phyloP scores from a whole-genome alignment of 192 early-diverging fungal genomes.

The Coemansia sp. region DNA sequence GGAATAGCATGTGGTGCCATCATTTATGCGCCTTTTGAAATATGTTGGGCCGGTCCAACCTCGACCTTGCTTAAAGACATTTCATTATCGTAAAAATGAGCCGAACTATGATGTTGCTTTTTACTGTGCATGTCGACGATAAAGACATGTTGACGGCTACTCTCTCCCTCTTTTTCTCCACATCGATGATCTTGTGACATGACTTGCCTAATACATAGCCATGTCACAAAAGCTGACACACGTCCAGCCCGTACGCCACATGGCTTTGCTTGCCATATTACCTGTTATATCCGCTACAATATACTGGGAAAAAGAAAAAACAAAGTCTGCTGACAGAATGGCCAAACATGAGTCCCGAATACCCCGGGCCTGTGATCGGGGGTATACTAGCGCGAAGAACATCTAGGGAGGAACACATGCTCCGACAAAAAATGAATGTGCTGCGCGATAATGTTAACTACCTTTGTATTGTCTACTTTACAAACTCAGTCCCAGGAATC shows the following conservation, averaged over 20 bases:
- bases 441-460: neutral
- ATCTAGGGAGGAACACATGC: neutral
- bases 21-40: neutral
- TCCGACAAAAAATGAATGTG: neutral
- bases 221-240: neutral
- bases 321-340: neutral
- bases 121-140: neutral
- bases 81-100: neutral
- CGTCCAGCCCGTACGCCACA: neutral
- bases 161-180: neutral
- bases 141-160: too few species aligned
- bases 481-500: too few species aligned
- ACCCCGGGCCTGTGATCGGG: too few species aligned
- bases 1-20: neutral
- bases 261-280: neutral
- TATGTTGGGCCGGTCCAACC: neutral
- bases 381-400: neutral
- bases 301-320: neutral
- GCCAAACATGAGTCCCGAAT: too few species aligned
- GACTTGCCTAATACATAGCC: neutral
- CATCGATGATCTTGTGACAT: neutral
- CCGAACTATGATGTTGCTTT: neutral
- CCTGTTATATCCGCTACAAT: neutral
- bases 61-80: constrained; percentile 1
- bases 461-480: neutral